Conservation (phyloP, 2,329 filamentous ascomycete species). For the Tolypocladium sp. region DNA sequence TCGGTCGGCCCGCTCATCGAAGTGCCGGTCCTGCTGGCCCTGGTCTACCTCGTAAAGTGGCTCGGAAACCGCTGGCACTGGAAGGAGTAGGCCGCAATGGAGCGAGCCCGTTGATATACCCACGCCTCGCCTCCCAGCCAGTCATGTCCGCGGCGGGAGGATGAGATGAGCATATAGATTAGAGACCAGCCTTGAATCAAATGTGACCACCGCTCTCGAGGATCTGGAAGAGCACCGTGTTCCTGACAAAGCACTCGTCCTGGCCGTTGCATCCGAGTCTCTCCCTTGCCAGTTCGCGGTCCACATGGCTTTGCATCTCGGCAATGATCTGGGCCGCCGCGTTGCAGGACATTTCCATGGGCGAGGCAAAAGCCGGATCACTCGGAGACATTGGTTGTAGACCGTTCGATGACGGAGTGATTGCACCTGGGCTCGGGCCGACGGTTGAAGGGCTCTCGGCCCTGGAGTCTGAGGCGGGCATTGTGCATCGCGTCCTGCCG, state of each 20-base stretch:
- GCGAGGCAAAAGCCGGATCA: slow-evolving; percentile 12
- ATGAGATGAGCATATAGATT: not conserved
- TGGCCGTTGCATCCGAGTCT: slow-evolving; percentile 19
- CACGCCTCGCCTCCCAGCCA: not conserved
- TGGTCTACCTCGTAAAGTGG: slow-evolving; percentile 67
- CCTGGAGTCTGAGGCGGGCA: slow-evolving; percentile 10
- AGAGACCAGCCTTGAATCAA: not conserved
- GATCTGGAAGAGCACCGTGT: slow-evolving; percentile 22
- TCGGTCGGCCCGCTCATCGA: slow-evolving; percentile 83
- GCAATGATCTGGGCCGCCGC: slow-evolving; percentile 27
- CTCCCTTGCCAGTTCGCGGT: slow-evolving; percentile 14
- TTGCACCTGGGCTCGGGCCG: slow-evolving; percentile 11
- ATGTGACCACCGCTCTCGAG: slow-evolving; percentile 15
- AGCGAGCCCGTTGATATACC: not conserved
- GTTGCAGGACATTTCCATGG: slow-evolving; percentile 24
- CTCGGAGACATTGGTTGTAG: slow-evolving; percentile 5
- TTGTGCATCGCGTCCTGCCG: slow-evolving; percentile 11
- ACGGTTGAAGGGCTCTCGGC: slow-evolving; percentile 11
- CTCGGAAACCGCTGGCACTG: slow-evolving; percentile 45
- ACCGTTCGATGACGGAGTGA: slow-evolving; percentile 9
- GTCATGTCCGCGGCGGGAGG: not conserved
- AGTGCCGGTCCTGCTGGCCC: slow-evolving; percentile 67
- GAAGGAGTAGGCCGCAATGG: slow-evolving; percentile 20
- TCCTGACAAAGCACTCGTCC: slow-evolving; percentile 21
- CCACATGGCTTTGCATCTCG: slow-evolving; percentile 25